Conservation (phyloP, 2,329 filamentous ascomycete genomes). For the Botrytis fragariae region DNA sequence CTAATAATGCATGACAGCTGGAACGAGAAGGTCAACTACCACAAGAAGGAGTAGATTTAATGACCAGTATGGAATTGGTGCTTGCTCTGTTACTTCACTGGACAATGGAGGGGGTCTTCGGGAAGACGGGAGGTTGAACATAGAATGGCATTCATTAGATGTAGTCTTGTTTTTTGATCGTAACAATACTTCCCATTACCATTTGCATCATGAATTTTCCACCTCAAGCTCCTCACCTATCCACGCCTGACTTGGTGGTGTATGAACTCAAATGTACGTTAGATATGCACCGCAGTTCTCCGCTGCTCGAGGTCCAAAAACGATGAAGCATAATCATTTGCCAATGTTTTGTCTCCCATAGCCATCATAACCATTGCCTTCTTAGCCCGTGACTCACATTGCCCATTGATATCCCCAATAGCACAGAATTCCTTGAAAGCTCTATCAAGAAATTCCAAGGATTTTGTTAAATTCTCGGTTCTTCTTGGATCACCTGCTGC, state of each 20-base stretch:
- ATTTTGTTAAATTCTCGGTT: conserved; percentile 49
- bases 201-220: conserved; percentile 28
- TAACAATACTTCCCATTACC: conserved; percentile 17
- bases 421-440: conserved; percentile 50
- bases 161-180: conserved; percentile 18
- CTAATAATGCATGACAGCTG: conserved; percentile 58
- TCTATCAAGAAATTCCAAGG: conserved; percentile 34
- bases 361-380: conserved; percentile 63
- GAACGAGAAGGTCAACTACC: conserved; percentile 94
- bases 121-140: conserved; percentile 8
- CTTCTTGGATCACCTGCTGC: conserved; percentile 39
- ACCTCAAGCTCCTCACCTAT: not conserved
- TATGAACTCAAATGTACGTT: not conserved
- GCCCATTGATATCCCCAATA: conserved; percentile 56
- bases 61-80: not conserved
- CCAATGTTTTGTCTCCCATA: conserved; percentile 52
- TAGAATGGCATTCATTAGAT: conserved; percentile 21
- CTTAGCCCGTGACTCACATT: conserved; percentile 64
- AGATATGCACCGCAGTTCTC: conserved; percentile 28
- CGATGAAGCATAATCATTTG: conserved; percentile 55
- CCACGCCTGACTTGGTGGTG: not conserved
- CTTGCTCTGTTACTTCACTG: conserved; percentile 6
- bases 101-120: not conserved
- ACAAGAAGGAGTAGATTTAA: conserved; percentile 55
- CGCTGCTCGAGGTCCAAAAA: conserved; percentile 51